A percentile compares a stretch with the other conserved stretches of the same genome.
Conservation (phyloP, 2,329 filamentous ascomycete genomes). For the Alternaria dauci region DNA sequence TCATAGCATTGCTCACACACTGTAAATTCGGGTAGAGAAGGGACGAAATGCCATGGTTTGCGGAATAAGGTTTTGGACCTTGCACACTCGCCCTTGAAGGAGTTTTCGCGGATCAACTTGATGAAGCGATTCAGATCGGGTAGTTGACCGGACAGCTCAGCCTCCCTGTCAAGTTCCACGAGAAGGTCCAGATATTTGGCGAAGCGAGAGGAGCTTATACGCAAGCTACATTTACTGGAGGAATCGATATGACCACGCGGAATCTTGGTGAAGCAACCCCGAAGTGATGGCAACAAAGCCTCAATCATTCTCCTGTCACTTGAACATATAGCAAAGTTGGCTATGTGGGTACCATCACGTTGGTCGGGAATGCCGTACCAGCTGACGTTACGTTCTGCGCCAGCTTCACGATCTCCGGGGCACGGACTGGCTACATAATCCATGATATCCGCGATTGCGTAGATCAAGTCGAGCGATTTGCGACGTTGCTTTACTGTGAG, state of each 20-base stretch:
- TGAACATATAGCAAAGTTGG: constrained; percentile 78
- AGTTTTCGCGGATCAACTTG: constrained; percentile 64
- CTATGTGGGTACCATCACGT: constrained; percentile 68
- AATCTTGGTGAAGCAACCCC: constrained; percentile 67
- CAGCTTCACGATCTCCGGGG: constrained; percentile 63
- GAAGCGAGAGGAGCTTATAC: constrained; percentile 67
- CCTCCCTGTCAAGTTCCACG: constrained; percentile 61
- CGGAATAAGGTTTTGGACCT: constrained; percentile 69
- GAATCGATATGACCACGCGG: constrained; percentile 44
- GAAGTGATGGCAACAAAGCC: constrained; percentile 75
- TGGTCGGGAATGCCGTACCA: constrained; percentile 83
- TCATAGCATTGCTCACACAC: constrained; percentile 90
- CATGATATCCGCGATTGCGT: constrained; percentile 71
- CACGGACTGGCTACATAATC: constrained; percentile 62
- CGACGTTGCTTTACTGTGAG: constrained; percentile 76
- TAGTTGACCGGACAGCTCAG: constrained; percentile 42
- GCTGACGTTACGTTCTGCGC: constrained; percentile 57
- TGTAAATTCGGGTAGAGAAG: constrained; percentile 76
- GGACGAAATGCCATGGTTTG: constrained; percentile 79
- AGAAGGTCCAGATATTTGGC: constrained; percentile 65
- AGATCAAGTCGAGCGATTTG: constrained; percentile 72
- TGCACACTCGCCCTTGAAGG: constrained; percentile 65
- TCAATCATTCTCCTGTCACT: constrained; percentile 77
- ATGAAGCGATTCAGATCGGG: constrained; percentile 70
- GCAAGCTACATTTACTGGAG: constrained; percentile 69